These are phyloP conservation scores for Tetrahymena borealis DNA, from an alignment of 73 alveolate species.

Conservation along the genomic window DNA sequence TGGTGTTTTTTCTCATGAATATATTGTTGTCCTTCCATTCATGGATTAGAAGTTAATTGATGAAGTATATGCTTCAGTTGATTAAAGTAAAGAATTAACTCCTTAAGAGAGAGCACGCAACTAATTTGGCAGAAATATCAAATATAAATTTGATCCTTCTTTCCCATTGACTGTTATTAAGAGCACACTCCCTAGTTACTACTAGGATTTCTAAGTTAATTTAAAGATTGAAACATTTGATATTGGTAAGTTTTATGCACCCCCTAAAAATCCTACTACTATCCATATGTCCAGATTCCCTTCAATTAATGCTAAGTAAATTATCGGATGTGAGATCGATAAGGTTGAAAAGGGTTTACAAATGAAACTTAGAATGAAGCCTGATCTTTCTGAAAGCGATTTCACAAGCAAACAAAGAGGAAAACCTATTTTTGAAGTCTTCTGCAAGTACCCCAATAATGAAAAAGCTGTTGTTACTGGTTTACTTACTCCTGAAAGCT, in stretches of 20 bases:
- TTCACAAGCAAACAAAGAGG: background rate
- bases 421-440: background rate
- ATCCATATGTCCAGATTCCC: background rate
- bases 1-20: conserved; percentile 18
- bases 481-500: background rate
- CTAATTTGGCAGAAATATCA: conserved; percentile 1
- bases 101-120: conserved; percentile 10
- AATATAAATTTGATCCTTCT: background rate
- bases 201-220: background rate
- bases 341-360: background rate
- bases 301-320: background rate
- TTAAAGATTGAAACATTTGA: background rate
- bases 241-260: background rate
- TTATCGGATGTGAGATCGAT: background rate
- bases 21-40: conserved; percentile 26
- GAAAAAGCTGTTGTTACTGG: background rate
- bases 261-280: background rate
- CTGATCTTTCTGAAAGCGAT: background rate
- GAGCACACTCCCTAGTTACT: conserved; percentile 9
- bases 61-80: conserved; percentile 1
- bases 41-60: conserved; percentile 6
- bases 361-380: background rate
- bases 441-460: background rate
- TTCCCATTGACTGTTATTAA: background rate
- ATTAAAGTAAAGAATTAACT: background rate